Evolutionary conservation across 345 rosid genomes (phyloP).

Genomic region (Eucalyptus camaldulensis): DNA sequence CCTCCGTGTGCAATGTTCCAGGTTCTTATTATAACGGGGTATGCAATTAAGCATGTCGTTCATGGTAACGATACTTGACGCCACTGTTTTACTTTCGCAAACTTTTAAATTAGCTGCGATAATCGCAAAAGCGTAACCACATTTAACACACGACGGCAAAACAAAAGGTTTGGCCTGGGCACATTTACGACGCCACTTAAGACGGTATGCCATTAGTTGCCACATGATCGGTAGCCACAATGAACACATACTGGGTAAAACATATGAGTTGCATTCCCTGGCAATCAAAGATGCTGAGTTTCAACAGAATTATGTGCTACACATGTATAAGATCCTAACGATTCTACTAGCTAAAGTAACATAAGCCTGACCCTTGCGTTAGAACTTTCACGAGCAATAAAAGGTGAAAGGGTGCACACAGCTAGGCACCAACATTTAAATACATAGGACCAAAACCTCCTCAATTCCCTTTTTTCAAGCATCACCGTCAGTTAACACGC

Average conservation of each 20-base stretch:
- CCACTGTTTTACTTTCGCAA: neutral
- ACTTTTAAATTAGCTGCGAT: neutral
- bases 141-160: neutral
- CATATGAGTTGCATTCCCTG: neutral
- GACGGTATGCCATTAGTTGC: neutral
- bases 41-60: neutral
- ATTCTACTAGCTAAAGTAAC: neutral
- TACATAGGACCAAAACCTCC: neutral
- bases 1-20: neutral
- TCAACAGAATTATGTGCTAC: neutral
- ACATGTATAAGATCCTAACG: neutral
- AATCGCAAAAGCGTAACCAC: neutral
- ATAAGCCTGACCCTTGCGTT: neutral
- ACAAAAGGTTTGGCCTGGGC: neutral
- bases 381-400: neutral
- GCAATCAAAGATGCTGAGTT: neutral
- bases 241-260: neutral
- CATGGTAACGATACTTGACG: neutral
- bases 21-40: neutral
- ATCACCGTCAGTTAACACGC: slow-evolving; percentile 24
- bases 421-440: neutral
- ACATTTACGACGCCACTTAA: neutral
- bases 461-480: neutral
- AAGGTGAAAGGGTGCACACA: neutral
- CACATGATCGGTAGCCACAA: neutral